Conservation (phyloP, 2,329 filamentous ascomycete species). For the Ophiognomonia clavigignenti-juglandacearum region DNA sequence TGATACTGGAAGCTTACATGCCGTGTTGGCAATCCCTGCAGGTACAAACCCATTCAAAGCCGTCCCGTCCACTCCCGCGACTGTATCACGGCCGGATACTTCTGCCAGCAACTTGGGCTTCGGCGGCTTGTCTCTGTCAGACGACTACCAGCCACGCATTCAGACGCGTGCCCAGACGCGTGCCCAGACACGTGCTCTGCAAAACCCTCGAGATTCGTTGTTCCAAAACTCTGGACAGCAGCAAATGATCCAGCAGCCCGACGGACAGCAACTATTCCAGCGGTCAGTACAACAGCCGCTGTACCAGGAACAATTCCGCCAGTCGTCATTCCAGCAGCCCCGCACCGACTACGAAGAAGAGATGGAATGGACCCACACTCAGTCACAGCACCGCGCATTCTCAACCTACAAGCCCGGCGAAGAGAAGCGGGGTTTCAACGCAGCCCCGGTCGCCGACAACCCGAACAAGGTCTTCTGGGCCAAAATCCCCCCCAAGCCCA, state of each 20-base stretch:
- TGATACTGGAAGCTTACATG: too few relatives aligned
- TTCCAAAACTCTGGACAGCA: slow-evolving; percentile 18
- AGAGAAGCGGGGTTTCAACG: slow-evolving; percentile 39
- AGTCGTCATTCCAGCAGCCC: slow-evolving; percentile 17
- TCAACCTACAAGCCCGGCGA: slow-evolving; percentile 36
- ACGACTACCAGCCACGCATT: slow-evolving; percentile 7
- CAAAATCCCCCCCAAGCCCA: slow-evolving; percentile 64
- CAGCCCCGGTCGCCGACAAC: slow-evolving; percentile 38
- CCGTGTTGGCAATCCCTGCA: too few relatives aligned
- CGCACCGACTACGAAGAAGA: slow-evolving; percentile 41
- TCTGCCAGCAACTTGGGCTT: slow-evolving; percentile 14
- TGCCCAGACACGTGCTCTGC: neutral
- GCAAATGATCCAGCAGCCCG: too few relatives aligned
- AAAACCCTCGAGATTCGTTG: too few relatives aligned
- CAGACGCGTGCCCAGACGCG: neutral
- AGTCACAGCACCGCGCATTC: slow-evolving; percentile 52
- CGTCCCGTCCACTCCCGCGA: neutral
- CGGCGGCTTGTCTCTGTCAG: slow-evolving; percentile 19
- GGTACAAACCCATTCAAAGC: too few relatives aligned
- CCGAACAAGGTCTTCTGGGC: slow-evolving; percentile 58
- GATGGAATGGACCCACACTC: slow-evolving; percentile 72
- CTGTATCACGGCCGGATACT: slow-evolving; percentile 1
- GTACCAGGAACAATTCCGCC: too few relatives aligned
- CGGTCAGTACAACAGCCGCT: slow-evolving; percentile 14
- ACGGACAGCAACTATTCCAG: neutral